phyloP scores from a whole-genome alignment of 768 basidiomycete species.

The Rhizopogon roseolus region DNA sequence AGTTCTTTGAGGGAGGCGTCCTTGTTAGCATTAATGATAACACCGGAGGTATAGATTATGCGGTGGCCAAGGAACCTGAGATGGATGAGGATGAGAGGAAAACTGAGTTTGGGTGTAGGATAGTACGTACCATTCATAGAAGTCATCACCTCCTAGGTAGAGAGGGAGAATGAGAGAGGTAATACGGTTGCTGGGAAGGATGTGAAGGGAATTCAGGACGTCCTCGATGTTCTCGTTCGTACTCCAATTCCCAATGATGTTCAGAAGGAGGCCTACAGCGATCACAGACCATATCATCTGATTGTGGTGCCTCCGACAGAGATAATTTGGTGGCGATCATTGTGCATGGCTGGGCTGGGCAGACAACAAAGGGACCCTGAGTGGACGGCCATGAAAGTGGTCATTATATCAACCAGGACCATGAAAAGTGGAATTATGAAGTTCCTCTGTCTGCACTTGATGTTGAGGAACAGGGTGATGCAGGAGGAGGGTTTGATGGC shows the following conservation, averaged over 20 bases:
- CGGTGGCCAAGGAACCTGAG: slow-evolving; percentile 87
- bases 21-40: slow-evolving; percentile 64
- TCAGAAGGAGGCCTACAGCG: slow-evolving; percentile 41
- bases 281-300: slow-evolving; percentile 60
- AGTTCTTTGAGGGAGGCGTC: slow-evolving; percentile 88
- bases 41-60: slow-evolving; percentile 97
- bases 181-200: slow-evolving; percentile 26
- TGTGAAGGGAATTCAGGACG: slow-evolving; percentile 31
- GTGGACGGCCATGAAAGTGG: no score
- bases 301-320: slow-evolving; percentile 45
- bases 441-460: no score
- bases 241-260: slow-evolving; percentile 52
- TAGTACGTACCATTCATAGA: slow-evolving; percentile 80
- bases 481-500: no score
- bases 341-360: no score
- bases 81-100: not conserved
- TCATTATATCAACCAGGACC: no score
- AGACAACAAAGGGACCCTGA: no score
- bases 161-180: no score
- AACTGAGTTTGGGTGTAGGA: not conserved
- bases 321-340: not conserved
- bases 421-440: no score
- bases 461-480: no score
- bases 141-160: slow-evolving; percentile 81
- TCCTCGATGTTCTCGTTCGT: slow-evolving; percentile 32